Evolutionary conservation across 2,329 filamentous ascomycete genomes (phyloP).

Genomic region (Alternaria dauci): DNA sequence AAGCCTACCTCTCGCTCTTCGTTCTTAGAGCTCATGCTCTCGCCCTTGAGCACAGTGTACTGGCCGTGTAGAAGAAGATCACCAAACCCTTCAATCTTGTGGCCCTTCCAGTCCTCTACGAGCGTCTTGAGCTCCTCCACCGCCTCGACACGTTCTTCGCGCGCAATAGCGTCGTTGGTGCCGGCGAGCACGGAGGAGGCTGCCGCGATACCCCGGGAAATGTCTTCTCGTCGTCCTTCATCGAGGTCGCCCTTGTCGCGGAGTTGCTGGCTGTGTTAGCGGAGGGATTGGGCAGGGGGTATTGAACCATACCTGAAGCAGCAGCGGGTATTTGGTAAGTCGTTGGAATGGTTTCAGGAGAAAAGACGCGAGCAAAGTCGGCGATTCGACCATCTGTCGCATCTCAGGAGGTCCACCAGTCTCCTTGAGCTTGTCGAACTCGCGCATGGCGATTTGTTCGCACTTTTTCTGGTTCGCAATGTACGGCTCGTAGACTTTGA

Average conservation of each 20-base stretch:
- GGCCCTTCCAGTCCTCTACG: conserved; percentile 97
- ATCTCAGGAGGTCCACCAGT: conserved; percentile 71
- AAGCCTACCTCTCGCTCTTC: conserved; percentile 83
- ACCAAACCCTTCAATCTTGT: conserved; percentile 90
- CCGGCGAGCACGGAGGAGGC: conserved; percentile 82
- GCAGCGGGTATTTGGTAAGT: conserved; percentile 89
- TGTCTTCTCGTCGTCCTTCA: conserved; percentile 73
- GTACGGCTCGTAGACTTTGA: conserved; percentile 94
- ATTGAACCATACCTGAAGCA: conserved; percentile 72
- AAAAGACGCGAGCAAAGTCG: conserved; percentile 89
- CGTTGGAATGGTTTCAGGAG: conserved; percentile 96
- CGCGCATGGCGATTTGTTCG: conserved; percentile 80
- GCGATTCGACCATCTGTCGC: conserved; percentile 81
- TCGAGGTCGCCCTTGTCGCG: conserved; percentile 82
- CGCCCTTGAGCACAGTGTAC: conserved; percentile 86
- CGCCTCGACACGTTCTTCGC: conserved; percentile 83
- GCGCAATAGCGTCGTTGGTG: conserved; percentile 90
- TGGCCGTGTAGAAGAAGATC: conserved; percentile 87
- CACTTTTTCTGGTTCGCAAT: conserved; percentile 96
- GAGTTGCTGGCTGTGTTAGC: conserved; percentile 68
- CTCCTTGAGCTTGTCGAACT: conserved; percentile 84
- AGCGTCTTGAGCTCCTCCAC: conserved; percentile 80
- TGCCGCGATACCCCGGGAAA: conserved; percentile 79
- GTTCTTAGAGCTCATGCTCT: conserved; percentile 77
- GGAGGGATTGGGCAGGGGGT: conserved; percentile 9